Evolutionary conservation across 768 basidiomycete species (phyloP), one percentile per base, ranked within the genome.

Genomic region (Russula brevipes): DNA sequence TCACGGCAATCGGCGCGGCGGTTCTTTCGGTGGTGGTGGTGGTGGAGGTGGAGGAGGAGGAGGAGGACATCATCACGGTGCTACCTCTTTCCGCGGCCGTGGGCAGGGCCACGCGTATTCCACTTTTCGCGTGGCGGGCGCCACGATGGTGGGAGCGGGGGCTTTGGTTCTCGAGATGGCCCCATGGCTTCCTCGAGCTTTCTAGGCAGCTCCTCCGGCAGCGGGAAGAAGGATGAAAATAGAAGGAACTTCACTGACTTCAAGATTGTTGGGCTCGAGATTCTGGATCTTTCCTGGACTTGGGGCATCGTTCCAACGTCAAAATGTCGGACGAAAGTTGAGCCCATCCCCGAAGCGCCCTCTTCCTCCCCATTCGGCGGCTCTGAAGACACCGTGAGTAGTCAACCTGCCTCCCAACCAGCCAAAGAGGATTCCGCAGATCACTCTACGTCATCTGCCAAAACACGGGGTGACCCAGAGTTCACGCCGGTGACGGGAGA

Each of bases 221-320:
- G 76, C 71, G 85, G 86, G 81, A 91, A 91, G 82, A 89, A 88
- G 75, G 89, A 91, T 72, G 91, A 93, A 74, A 88, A 89, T 72
- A 84, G 88, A 71, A 85, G 92, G 70, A 97, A 95, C 36, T 85
- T 99, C 69, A 98, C 94, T 42, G 96, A 98, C 77, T 99, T 99
- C 84, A 92, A 96, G 77, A 94, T 99, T 73, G 80, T 95, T 71
- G 94, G 90, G 33, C 80, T 98, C 69, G 86, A 91, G 72, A 88
- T 97, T 68, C 84, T 80, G 69, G 86, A 88, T 68, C 77, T 97
- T 62, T 78, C 77, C 68, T 98, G 96, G 96, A 82, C 79, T 54
- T 98, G 96, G 96, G 93, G 94, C 64, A 69, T 78, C 55, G 70
- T 85, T 56, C 83, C 83, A 38, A 64, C 70, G 44, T 62, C 69